These are phyloP conservation scores for Copromyces sp. DNA, from an alignment of 495 filamentous ascomycete species.

Conservation along the genomic window DNA sequence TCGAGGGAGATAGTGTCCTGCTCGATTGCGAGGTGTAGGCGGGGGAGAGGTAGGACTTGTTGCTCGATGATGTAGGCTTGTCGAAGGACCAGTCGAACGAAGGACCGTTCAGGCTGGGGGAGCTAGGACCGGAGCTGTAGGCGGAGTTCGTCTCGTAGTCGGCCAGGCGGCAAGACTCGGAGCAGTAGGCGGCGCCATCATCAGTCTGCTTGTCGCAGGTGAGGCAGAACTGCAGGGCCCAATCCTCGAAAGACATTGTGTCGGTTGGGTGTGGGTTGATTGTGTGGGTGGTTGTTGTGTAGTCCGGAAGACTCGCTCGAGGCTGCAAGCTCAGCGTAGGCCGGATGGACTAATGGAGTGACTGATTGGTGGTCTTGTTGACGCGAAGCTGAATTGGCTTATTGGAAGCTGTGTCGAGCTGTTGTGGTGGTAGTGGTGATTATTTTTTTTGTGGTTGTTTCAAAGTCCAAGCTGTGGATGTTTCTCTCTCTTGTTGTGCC, in stretches of 20 bases:
- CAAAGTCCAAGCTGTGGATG: not conserved
- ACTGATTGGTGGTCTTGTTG: not conserved
- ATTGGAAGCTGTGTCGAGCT: not conserved
- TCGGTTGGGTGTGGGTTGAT: constrained; percentile 6
- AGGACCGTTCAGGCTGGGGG: constrained; percentile 38
- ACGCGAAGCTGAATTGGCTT: not conserved
- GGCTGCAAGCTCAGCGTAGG: not conserved
- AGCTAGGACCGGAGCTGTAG: constrained; percentile 44
- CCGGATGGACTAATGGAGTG: not conserved
- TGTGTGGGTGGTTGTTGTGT: constrained; percentile 1
- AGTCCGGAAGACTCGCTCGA: not conserved
- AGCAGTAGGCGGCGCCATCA: constrained; percentile 75
- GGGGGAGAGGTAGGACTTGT: constrained; percentile 58
- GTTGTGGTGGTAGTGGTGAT: not conserved
- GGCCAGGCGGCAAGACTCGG: constrained; percentile 79
- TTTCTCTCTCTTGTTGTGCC: not conserved
- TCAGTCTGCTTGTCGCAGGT: constrained; percentile 84
- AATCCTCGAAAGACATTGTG: constrained; percentile 53
- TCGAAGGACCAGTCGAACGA: constrained; percentile 36
- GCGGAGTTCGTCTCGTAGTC: constrained; percentile 66
- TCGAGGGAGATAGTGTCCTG: constrained; percentile 59
- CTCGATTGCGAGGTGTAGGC: constrained; percentile 50
- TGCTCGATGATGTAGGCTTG: constrained; percentile 23
- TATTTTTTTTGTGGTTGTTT: not conserved
- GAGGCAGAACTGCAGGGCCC: constrained; percentile 90